Evolutionary conservation across 2,329 filamentous ascomycete genomes (phyloP).

Genomic region (Nemania abortiva): DNA sequence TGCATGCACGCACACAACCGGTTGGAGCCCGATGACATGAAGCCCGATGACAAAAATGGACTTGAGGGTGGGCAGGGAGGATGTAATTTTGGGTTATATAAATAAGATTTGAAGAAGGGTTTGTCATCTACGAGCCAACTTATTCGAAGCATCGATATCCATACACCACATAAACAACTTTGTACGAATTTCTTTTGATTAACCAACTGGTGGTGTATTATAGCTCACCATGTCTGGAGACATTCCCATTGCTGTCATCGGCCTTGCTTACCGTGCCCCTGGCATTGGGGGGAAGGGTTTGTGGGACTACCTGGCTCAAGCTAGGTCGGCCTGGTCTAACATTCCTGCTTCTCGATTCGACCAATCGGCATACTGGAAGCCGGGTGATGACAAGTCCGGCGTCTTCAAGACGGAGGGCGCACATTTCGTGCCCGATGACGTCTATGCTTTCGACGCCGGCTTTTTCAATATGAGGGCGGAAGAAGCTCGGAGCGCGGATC

Average conservation of each 20-base stretch:
- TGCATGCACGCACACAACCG: no score
- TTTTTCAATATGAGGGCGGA: conserved; percentile 24
- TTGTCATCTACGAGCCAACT: neutral
- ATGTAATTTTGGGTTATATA: neutral
- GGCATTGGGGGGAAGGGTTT: conserved; percentile 20
- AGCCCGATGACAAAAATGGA: no score
- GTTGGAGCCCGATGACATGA: neutral
- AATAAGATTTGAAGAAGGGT: neutral
- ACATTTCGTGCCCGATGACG: conserved; percentile 21
- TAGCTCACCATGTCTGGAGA: conserved; percentile 5
- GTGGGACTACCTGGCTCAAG: conserved; percentile 25
- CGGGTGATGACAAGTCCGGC: conserved; percentile 23
- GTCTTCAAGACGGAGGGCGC: conserved; percentile 16
- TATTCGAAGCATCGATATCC: neutral
- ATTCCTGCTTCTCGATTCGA: conserved; percentile 22
- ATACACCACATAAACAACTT: neutral
- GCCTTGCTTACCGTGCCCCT: conserved; percentile 25
- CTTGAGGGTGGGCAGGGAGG: neutral
- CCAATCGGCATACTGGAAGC: conserved; percentile 17
- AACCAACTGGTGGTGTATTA: neutral
- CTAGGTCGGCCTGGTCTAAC: conserved; percentile 24
- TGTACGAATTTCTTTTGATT: no score
- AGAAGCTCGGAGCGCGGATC: conserved; percentile 22
- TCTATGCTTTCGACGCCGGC: conserved; percentile 23
- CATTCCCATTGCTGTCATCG: conserved; percentile 27